Percentiles rank a stretch among this genome's conserved stretches.
phyloP scores from a whole-genome alignment of 441 rosid genomes.

The Bocquillonia castaneifolia region DNA sequence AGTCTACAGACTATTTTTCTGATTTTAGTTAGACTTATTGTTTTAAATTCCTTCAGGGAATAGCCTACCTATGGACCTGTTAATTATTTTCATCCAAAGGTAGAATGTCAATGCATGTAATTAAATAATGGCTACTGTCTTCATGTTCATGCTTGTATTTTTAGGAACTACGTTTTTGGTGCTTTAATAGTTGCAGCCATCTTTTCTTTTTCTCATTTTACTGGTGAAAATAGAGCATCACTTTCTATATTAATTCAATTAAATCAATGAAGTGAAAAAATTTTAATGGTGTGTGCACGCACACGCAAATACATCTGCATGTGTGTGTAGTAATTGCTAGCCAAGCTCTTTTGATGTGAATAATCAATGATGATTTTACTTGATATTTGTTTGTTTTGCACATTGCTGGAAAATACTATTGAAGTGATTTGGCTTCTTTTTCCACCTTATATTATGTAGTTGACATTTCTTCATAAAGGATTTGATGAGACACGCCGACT shows the following conservation, averaged over 20 bases:
- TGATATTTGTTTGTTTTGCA: not conserved
- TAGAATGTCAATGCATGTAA: not conserved
- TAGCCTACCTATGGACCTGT: not conserved
- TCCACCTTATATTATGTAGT: slow-evolving; percentile 30
- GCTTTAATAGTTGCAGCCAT: not conserved
- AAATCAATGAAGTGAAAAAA: not conserved
- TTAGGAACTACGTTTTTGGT: not conserved
- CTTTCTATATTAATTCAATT: not conserved
- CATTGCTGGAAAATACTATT: not conserved
- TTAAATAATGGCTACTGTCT: not conserved
- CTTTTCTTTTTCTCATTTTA: not conserved
- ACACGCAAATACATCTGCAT: not conserved
- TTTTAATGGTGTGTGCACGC: not conserved
- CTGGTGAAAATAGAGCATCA: not conserved
- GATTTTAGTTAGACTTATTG: not conserved
- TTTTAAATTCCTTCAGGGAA: not conserved
- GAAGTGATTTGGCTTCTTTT: not conserved
- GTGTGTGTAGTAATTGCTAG: not conserved
- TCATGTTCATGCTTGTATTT: not conserved
- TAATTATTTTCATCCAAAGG: not conserved
- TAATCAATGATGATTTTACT: not conserved
- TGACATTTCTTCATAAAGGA: slow-evolving; percentile 91
- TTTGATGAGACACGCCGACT: slow-evolving; percentile 97
- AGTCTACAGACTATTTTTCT: not conserved
- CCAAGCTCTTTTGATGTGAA: not conserved